Conservation (phyloP, 148 eudicot species). For the Bassia scoparia region DNA sequence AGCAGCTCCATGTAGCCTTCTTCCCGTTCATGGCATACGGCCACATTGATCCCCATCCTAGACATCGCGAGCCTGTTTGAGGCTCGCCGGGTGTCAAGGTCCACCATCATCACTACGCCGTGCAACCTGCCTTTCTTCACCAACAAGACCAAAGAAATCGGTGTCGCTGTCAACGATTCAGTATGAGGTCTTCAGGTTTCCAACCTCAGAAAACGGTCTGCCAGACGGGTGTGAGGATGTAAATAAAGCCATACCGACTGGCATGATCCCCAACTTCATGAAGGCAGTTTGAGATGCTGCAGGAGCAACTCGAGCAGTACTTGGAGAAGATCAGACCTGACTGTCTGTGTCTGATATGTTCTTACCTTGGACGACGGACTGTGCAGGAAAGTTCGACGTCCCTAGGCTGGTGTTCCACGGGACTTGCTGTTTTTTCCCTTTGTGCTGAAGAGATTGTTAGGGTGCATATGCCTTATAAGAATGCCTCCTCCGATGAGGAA, state of each 20-base stretch:
- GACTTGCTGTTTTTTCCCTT: conserved; percentile 20
- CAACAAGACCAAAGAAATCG: conserved; percentile 10
- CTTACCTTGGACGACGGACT: conserved; percentile 32
- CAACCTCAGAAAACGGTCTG: conserved; percentile 28
- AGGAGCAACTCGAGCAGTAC: conserved; percentile 37
- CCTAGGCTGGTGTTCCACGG: conserved; percentile 35
- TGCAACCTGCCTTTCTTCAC: conserved; percentile 29
- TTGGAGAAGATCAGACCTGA: conserved; percentile 31
- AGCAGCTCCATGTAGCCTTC: conserved; percentile 39
- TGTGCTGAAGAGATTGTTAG: conserved; percentile 17
- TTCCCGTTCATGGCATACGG: conserved; percentile 55
- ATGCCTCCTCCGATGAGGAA: conserved; percentile 7
- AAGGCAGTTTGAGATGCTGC: conserved; percentile 30
- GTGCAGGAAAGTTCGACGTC: conserved; percentile 28
- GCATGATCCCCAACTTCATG: conserved; percentile 31
- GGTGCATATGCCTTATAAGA: conserved; percentile 22
- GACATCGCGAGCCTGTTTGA: conserved; percentile 49
- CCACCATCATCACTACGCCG: conserved; percentile 47
- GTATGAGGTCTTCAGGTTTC: conserved; percentile 33
- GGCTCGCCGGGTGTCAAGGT: conserved; percentile 36
- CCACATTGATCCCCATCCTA: conserved; percentile 50
- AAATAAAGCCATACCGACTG: too few relatives aligned
- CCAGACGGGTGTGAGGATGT: conserved; percentile 36
- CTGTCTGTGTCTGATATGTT: conserved; percentile 34
- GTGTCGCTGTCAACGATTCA: conserved; percentile 4